Conservation (phyloP, 129 eudicot species). For the Mikania micrantha region DNA sequence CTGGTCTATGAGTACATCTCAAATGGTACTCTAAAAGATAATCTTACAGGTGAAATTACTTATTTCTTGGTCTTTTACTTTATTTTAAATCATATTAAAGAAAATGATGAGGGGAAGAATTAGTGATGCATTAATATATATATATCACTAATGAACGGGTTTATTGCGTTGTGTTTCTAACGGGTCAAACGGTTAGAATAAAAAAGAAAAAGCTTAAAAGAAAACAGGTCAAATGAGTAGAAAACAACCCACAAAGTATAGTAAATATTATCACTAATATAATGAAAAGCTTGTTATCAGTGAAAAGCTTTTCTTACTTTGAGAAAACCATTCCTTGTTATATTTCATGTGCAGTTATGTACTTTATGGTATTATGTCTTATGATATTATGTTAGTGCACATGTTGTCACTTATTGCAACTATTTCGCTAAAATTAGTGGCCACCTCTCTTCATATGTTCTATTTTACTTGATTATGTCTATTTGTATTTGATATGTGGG, state of each 20-base stretch:
- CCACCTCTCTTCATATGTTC: too few species aligned
- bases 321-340: neutral
- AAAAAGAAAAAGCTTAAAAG: neutral
- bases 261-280: neutral
- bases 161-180: neutral
- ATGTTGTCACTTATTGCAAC: too few species aligned
- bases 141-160: neutral
- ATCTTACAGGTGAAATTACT: constrained; percentile 54
- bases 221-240: neutral
- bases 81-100: neutral
- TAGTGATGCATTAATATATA: neutral
- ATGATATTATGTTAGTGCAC: too few species aligned
- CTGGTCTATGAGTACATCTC: constrained; percentile 75
- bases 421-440: too few species aligned
- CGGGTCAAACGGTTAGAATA: neutral
- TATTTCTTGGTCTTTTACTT: neutral
- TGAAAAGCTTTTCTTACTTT: neutral
- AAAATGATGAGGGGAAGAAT: neutral
- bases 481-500: too few species aligned
- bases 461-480: too few species aligned
- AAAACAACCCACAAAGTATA: neutral
- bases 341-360: too few species aligned
- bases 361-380: too few species aligned
- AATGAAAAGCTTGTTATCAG: neutral
- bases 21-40: constrained; percentile 67